Conservation (phyloP, 2,329 filamentous ascomycete species). For the Penicillium crustosum region DNA sequence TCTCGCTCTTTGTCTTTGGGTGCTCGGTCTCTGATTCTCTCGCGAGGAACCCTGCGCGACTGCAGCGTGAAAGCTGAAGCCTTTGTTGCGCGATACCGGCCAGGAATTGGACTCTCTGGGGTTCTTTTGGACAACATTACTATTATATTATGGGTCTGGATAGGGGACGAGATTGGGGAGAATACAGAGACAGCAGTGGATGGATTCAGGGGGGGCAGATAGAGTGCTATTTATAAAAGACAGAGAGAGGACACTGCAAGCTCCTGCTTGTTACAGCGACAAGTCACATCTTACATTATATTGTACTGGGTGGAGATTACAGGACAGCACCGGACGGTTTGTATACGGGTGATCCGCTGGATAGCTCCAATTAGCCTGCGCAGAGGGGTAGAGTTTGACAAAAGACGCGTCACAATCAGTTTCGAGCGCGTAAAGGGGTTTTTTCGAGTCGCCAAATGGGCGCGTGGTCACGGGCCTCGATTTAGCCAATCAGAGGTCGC, state of each 20-base stretch:
- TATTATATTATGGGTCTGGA: constrained; percentile 2
- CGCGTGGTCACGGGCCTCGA: constrained; percentile 38
- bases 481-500: constrained; percentile 22
- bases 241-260: background rate
- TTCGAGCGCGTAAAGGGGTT: constrained; percentile 38
- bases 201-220: constrained; percentile 3
- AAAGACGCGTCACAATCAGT: constrained; percentile 23
- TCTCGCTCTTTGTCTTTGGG: background rate
- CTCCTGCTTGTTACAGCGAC: background rate
- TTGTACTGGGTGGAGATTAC: background rate
- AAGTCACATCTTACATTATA: background rate
- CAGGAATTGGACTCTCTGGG: constrained; percentile 18
- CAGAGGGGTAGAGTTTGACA: background rate
- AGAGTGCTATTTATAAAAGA: constrained; percentile 4
- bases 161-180: background rate
- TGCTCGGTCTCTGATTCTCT: constrained; percentile 18
- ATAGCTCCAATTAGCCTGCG: constrained; percentile 3
- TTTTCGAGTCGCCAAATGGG: constrained; percentile 36
- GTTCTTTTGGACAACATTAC: constrained; percentile 10
- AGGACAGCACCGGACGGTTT: background rate
- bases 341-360: constrained; percentile 3
- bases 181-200: constrained; percentile 1
- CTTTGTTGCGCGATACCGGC: constrained; percentile 46
- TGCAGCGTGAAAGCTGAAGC: constrained; percentile 26
- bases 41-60: constrained; percentile 34